phyloP scores from a whole-genome alignment of 768 basidiomycete species.

The Lentinula boryana region DNA sequence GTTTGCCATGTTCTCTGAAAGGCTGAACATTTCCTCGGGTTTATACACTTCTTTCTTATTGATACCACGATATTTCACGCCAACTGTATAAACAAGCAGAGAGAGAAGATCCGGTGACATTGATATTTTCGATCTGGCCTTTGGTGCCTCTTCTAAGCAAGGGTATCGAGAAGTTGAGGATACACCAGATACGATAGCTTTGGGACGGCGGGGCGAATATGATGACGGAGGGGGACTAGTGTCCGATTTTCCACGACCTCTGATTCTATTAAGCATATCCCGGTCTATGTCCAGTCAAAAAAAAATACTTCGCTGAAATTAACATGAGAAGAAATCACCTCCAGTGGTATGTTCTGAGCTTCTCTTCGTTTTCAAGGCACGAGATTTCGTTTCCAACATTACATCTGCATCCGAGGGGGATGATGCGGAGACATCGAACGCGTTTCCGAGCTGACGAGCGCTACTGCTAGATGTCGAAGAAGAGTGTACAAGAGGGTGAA shows the following conservation, averaged over 20 bases:
- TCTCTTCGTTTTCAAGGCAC: constrained; percentile 14
- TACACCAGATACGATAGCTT: neutral
- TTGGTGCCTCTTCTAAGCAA: constrained; percentile 10
- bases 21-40: constrained; percentile 86
- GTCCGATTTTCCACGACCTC: constrained; percentile 25
- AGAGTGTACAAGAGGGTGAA: neutral
- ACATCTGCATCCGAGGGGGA: constrained; percentile 34
- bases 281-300: constrained; percentile 26
- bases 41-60: constrained; percentile 83
- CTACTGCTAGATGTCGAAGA: neutral
- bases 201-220: neutral
- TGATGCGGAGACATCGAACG: constrained; percentile 10
- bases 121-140: constrained; percentile 68
- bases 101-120: constrained; percentile 73
- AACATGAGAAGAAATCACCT: constrained; percentile 11
- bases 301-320: constrained; percentile 9
- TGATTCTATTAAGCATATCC: constrained; percentile 34
- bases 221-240: constrained; percentile 10
- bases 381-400: neutral
- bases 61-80: constrained; percentile 90
- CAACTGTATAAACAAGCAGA: constrained; percentile 89
- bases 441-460: neutral
- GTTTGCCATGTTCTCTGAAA: constrained; percentile 79
- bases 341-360: constrained; percentile 8
- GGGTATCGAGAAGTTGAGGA: neutral